Percentiles rank a stretch among this genome's conserved stretches.
phyloP scores from a whole-genome alignment of 495 filamentous ascomycete genomes.

The Daldinia bambusicola region DNA sequence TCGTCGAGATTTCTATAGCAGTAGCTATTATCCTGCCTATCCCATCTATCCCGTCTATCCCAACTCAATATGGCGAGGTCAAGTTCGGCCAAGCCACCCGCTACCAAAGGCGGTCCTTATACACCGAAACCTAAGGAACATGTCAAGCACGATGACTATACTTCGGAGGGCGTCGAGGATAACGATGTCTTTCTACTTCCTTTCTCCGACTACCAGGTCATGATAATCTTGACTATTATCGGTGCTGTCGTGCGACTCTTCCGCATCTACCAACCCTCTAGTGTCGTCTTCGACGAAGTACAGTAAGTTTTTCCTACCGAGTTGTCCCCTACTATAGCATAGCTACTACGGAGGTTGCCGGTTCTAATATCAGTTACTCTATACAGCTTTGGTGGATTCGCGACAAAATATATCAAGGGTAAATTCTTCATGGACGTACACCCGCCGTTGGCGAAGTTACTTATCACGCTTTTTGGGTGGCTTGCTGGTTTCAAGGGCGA shows the following conservation, averaged over 20 bases:
- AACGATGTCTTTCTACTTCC: conserved; percentile 81
- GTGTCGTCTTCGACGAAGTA: conserved; percentile 98
- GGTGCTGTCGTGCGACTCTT: conserved; percentile 86
- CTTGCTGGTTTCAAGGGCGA: conserved; percentile 93
- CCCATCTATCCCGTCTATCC: conserved; percentile 2
- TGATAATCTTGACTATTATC: conserved; percentile 76
- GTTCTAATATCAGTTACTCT: conserved; percentile 4
- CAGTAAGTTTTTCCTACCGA: conserved; percentile 68
- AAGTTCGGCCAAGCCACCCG: conserved; percentile 54
- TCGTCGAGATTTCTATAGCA: conserved; percentile 12
- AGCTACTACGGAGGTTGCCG: conserved; percentile 35
- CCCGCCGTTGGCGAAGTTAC: conserved; percentile 94
- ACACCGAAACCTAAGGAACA: conserved; percentile 48
- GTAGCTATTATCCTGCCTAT: not conserved
- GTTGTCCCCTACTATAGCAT: conserved; percentile 15
- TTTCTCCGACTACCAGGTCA: conserved; percentile 79
- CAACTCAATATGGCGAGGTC: conserved; percentile 54
- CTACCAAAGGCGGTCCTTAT: conserved; percentile 43
- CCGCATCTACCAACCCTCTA: conserved; percentile 94
- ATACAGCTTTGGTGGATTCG: conserved; percentile 92
- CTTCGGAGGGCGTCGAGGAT: conserved; percentile 72
- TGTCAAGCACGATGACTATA: conserved; percentile 62
- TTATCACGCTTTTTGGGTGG: conserved; percentile 95
- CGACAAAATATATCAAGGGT: conserved; percentile 98
- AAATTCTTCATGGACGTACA: conserved; percentile 99